Evolutionary conservation across 2,329 filamentous ascomycete species (phyloP).

Genomic region (Xylariaceae sp.): DNA sequence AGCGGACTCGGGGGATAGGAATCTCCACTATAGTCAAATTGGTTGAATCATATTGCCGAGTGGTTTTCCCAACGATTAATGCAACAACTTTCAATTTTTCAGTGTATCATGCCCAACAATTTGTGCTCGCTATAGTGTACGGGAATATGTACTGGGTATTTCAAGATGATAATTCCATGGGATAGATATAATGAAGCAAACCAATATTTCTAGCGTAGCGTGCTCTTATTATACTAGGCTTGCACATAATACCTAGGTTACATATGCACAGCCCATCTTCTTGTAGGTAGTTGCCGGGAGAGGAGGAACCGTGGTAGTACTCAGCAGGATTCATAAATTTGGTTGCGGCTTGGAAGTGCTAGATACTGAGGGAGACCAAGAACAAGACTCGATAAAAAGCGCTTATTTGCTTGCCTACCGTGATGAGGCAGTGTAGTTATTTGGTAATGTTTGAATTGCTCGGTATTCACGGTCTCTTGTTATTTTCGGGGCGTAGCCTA

Average conservation of each 20-base stretch:
- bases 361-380: background rate
- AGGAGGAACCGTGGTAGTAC: background rate
- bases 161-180: slow-evolving; percentile 1
- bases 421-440: no score
- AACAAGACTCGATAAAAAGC: background rate
- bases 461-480: no score
- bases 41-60: background rate
- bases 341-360: background rate
- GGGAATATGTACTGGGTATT: slow-evolving; percentile 4
- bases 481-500: no score
- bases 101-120: background rate
- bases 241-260: background rate
- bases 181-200: slow-evolving; percentile 2
- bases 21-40: background rate
- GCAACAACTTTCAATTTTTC: background rate
- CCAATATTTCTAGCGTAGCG: background rate
- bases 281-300: background rate
- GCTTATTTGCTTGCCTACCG: no score
- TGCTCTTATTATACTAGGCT: background rate
- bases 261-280: background rate
- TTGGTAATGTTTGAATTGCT: no score
- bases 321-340: background rate
- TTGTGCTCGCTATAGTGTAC: background rate
- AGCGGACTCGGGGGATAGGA: background rate
- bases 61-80: background rate